These are phyloP conservation scores for Neodidymelliopsis sp. DNA, from an alignment of 2,329 filamentous ascomycete species.

Conservation along the genomic window DNA sequence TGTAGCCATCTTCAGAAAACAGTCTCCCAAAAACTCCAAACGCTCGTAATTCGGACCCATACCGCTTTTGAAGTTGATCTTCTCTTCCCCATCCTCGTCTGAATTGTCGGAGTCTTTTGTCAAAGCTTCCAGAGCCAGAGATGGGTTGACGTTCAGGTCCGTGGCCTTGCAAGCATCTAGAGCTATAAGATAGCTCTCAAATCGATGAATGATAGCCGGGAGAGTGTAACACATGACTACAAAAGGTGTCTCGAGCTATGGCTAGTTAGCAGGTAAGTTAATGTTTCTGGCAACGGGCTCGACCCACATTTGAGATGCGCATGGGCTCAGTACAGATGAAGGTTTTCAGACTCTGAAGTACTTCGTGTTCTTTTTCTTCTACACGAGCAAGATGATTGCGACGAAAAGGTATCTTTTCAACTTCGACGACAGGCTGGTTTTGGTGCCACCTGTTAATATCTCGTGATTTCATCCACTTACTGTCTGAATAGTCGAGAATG, in stretches of 20 bases:
- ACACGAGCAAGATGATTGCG: constrained; percentile 77
- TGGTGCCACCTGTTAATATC: constrained; percentile 59
- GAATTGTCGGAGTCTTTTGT: constrained; percentile 92
- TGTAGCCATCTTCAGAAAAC: constrained; percentile 94
- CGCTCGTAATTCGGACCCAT: constrained; percentile 97
- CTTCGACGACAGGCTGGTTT: constrained; percentile 82
- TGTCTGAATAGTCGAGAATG: constrained; percentile 86
- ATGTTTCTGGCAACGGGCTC: neutral
- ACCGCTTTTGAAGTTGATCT: constrained; percentile 77
- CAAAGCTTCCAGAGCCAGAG: constrained; percentile 82
- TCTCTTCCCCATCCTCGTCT: constrained; percentile 72
- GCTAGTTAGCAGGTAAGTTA: constrained; percentile 22
- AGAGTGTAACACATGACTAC: constrained; percentile 78
- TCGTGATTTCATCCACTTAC: constrained; percentile 71
- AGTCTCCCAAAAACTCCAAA: constrained; percentile 91
- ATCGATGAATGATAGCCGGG: constrained; percentile 82
- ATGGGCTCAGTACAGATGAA: constrained; percentile 81
- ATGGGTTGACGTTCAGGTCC: constrained; percentile 68
- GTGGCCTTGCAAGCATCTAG: constrained; percentile 75
- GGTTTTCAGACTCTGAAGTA: constrained; percentile 60
- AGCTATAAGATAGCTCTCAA: constrained; percentile 83
- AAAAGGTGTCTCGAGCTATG: constrained; percentile 71
- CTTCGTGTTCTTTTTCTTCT: constrained; percentile 63
- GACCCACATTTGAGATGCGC: constrained; percentile 76
- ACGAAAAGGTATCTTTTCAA: constrained; percentile 76